phyloP scores from a whole-genome alignment of 2,329 filamentous ascomycete species.

The Xylaria sp. region DNA sequence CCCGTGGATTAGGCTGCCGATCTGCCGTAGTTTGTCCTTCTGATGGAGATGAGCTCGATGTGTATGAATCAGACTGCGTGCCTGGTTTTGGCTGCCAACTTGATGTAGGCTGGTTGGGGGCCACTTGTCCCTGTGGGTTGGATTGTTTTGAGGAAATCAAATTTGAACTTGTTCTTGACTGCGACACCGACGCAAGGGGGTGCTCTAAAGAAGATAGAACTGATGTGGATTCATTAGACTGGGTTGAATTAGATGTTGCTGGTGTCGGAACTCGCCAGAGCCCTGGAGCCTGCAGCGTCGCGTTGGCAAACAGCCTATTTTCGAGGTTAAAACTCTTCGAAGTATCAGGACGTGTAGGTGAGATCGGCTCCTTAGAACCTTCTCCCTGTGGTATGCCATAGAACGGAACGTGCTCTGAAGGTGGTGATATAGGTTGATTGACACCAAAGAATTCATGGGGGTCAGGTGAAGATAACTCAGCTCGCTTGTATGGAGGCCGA shows the following conservation, averaged over 20 bases:
- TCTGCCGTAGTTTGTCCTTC: not conserved
- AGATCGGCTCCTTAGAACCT: conserved; percentile 40
- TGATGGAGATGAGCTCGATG: not conserved
- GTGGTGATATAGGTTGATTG: conserved; percentile 38
- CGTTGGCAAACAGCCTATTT: conserved; percentile 50
- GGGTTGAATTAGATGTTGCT: not conserved
- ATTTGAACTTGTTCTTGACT: not conserved
- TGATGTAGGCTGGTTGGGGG: not conserved
- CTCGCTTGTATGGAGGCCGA: conserved; percentile 35
- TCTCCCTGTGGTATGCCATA: conserved; percentile 44
- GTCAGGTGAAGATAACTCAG: conserved; percentile 33
- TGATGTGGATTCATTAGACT: not conserved
- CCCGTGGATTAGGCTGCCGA: not conserved
- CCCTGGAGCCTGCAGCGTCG: conserved; percentile 44
- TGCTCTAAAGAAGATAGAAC: not conserved
- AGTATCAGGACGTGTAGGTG: conserved; percentile 42
- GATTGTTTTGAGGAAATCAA: not conserved
- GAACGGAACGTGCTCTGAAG: conserved; percentile 40
- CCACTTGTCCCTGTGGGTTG: not conserved
- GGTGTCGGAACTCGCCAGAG: not conserved
- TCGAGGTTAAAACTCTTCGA: conserved; percentile 53
- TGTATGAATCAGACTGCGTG: not conserved
- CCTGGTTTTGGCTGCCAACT: not conserved
- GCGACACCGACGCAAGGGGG: not conserved
- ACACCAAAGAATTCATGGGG: conserved; percentile 34